Conservation (phyloP, 345 rosid genomes). For the Eucalyptus rudis region DNA sequence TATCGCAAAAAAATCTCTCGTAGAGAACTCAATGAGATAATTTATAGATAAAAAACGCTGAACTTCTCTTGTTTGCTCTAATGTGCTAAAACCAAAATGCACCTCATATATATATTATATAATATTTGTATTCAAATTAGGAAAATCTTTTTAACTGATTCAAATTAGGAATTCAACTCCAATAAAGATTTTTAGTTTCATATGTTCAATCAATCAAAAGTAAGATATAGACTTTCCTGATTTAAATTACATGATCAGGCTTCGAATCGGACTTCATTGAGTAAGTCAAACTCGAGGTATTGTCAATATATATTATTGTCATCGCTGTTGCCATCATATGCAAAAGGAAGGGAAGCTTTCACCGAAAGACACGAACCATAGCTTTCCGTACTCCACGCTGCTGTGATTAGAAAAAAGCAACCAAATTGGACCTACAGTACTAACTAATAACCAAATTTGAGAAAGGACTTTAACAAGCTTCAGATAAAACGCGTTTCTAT, state of each 20-base stretch:
- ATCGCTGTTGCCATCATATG: background rate
- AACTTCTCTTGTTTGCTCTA: background rate
- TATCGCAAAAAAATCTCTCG: background rate
- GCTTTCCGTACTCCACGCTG: background rate
- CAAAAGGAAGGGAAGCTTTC: background rate
- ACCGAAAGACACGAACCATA: background rate
- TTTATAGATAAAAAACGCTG: background rate
- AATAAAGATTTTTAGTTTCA: background rate
- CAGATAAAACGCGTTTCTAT: background rate
- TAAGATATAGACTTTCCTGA: background rate
- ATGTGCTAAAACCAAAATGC: background rate
- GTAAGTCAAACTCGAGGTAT: background rate
- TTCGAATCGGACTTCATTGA: background rate
- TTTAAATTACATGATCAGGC: background rate
- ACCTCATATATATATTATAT: background rate
- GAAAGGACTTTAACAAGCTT: background rate
- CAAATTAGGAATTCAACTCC: background rate
- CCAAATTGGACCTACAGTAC: background rate
- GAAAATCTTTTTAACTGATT: background rate
- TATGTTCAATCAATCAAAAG: background rate
- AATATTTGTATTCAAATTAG: too few species aligned
- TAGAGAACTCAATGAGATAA: background rate
- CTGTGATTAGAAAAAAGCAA: background rate
- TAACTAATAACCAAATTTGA: background rate
- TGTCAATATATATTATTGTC: background rate